Base-by-base conservation (phyloP, 805 yeast genomes). In the Kodamaea kaohsiungensis region DNA sequence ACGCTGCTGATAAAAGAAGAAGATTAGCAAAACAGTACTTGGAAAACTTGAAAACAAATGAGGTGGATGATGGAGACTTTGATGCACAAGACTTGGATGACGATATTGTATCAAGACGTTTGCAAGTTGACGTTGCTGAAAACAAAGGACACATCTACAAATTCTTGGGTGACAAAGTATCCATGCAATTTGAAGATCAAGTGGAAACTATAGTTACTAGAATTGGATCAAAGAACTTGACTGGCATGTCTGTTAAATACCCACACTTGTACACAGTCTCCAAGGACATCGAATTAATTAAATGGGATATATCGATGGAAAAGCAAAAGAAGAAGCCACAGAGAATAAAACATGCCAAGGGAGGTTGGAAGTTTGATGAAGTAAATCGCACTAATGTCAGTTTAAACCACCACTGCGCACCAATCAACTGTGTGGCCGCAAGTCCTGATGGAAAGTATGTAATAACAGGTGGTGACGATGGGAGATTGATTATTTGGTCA, bases 51-150 rank as follows among this genome's bases (percentile, higher is more conserved):
- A 84, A 88, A 66, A 72, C 76, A 2, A 76, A 70, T 30, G 81
- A 75, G 53, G 22, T 46, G 2, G 76, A 70, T 25, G 84, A 80
- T 49, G 59, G 54, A 16, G 70, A 67, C 25, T 92, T 90, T 63
- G 96, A 91, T 74, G 98, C 99, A 8, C 83, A 85, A 60, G 98
- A 95, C 61, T 71, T 93, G 61, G 99, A 93, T 70, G 82, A 87
- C 54, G 98, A 95, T 63, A 87, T 89, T 61, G 79, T 95, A 49
- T 83, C 91, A 3, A 79, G 88, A 35, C 80, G 99, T 63, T 78
- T 95, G 61, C 88, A 85, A 64, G 83, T 84, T 60, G 98, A 95
- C 66, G 96, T 90, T 46, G 96, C 96, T 1, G 97, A 91, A 68
- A 84, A 84, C 54, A 87, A 87, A 65, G 98, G 99, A 37, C 83